phyloP scores from a whole-genome alignment of 202 grass and related monocot genomes.

The Setaria viridis region DNA sequence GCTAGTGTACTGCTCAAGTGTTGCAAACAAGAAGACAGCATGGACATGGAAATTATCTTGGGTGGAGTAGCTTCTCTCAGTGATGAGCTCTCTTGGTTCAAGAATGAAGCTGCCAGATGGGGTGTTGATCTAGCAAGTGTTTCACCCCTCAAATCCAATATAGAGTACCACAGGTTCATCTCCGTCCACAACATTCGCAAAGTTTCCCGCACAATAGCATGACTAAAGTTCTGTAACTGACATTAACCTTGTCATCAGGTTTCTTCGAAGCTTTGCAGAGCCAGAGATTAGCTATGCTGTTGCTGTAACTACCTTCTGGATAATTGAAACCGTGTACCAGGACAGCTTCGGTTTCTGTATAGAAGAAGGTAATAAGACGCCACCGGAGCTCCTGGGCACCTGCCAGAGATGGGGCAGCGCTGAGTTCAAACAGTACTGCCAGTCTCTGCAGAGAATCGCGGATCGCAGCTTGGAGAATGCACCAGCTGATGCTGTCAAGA shows the following conservation, averaged over 20 bases:
- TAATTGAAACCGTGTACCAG: constrained; percentile 92
- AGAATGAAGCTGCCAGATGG: constrained; percentile 87
- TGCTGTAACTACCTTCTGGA: constrained; percentile 76
- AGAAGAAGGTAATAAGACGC: constrained; percentile 64
- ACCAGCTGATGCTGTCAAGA: constrained; percentile 46
- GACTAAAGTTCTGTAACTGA: constrained; percentile 7
- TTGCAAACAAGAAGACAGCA: constrained; percentile 64
- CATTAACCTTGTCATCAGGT: constrained; percentile 48
- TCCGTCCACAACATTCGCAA: constrained; percentile 3
- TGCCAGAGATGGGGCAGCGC: constrained; percentile 84
- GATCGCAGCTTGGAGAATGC: constrained; percentile 67
- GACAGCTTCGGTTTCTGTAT: constrained; percentile 85
- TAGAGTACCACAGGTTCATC: constrained; percentile 69
- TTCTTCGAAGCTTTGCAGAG: constrained; percentile 66
- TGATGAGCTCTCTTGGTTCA: constrained; percentile 91
- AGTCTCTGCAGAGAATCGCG: constrained; percentile 69
- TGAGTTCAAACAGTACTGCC: constrained; percentile 76
- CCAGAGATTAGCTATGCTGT: constrained; percentile 65
- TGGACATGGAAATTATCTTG: constrained; percentile 81
- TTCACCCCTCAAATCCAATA: constrained; percentile 64
- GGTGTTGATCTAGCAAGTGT: constrained; percentile 55
- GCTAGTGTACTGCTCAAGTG: constrained; percentile 77
- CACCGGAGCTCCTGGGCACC: constrained; percentile 64
- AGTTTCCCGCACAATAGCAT: not conserved
- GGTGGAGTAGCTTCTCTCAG: constrained; percentile 68